These are phyloP conservation scores for Apostasia shenzhenica DNA, from an alignment of 106 monocot genomes.

Conservation along the genomic window DNA sequence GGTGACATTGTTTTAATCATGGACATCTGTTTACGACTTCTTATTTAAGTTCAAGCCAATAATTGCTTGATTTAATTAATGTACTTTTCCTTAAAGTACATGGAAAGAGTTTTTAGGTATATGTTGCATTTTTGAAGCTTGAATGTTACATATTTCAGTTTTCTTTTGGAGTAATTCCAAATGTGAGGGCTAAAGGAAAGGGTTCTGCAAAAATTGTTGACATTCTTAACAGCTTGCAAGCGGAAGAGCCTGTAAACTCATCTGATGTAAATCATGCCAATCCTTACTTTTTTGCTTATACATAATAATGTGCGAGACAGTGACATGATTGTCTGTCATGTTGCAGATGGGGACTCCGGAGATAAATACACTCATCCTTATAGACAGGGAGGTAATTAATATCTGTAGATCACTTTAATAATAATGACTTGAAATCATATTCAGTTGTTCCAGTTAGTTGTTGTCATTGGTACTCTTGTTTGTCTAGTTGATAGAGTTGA, in stretches of 20 bases:
- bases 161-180: slow-evolving; percentile 83
- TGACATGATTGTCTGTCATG: not conserved
- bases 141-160: slow-evolving; percentile 34
- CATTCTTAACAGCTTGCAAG: slow-evolving; percentile 68
- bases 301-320: not conserved
- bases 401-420: no score
- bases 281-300: not conserved
- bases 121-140: slow-evolving; percentile 3
- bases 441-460: no score
- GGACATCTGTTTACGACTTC: not conserved
- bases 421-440: no score
- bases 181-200: slow-evolving; percentile 82
- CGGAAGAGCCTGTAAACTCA: slow-evolving; percentile 80
- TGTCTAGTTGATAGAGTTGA: no score
- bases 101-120: not conserved
- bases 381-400: slow-evolving; percentile 83
- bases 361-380: slow-evolving; percentile 86
- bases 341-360: slow-evolving; percentile 74
- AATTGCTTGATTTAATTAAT: not conserved
- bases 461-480: no score
- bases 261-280: slow-evolving; percentile 51
- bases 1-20: slow-evolving; percentile 33
- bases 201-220: slow-evolving; percentile 76
- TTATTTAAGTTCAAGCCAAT: not conserved
- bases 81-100: not conserved